phyloP scores from a whole-genome alignment of 1,284 basidiomycete genomes.

The Malassezia brasiliensis region DNA sequence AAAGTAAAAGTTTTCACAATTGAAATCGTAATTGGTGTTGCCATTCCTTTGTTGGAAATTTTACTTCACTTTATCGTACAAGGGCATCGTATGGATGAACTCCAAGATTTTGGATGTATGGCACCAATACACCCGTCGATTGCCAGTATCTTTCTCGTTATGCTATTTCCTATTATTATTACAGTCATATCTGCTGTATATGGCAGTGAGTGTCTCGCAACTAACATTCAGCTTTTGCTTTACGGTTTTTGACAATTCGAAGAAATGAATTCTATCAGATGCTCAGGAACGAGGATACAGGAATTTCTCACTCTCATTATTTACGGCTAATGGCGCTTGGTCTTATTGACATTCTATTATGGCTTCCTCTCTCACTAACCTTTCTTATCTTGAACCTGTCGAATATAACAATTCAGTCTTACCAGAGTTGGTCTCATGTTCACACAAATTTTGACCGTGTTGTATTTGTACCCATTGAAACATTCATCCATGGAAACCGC shows the following conservation, averaged over 20 bases:
- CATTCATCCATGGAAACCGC: not conserved
- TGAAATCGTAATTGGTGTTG: not conserved
- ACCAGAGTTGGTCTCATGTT: not conserved
- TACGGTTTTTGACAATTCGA: not conserved
- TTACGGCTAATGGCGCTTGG: not conserved
- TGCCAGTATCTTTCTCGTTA: not conserved
- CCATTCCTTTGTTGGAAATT: not conserved
- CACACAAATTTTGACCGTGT: not conserved
- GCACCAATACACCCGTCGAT: not conserved
- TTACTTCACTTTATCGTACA: not conserved
- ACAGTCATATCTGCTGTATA: not conserved
- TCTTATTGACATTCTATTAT: not conserved
- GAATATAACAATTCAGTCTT: not conserved
- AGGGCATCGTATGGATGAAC: not conserved
- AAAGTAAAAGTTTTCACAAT: not conserved
- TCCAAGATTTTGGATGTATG: conserved; percentile 1
- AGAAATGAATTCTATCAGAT: not conserved
- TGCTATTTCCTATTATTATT: not conserved
- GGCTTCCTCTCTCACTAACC: not conserved
- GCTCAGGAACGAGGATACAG: not conserved
- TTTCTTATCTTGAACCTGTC: not conserved
- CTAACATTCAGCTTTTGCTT: not conserved
- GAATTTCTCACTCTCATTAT: not conserved
- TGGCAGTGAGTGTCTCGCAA: not conserved
- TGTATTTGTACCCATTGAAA: not conserved